Evolutionary conservation across 371 early-diverging fungal species (phyloP), one percentile per base, ranked within the genome.

Genomic region (Mucor saturninus): DNA sequence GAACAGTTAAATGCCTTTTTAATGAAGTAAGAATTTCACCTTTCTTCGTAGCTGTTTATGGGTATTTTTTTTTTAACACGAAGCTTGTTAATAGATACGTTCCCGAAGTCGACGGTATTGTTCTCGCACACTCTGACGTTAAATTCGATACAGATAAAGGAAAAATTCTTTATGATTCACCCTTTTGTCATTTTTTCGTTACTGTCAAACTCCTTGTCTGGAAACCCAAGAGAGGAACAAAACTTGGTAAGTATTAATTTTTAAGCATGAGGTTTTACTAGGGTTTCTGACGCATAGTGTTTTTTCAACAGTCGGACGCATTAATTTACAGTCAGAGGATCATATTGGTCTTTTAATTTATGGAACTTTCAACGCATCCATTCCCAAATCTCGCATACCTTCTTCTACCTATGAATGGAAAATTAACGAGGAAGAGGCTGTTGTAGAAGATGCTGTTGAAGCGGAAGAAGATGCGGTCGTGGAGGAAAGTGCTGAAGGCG

Each of bases 361-460:
- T 74, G 93, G 94, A 43, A 92, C 95, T 9, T 95, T 98, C 82
- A 98, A 98, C 67, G 97, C 95, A 11, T 94, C 95, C 13, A 96
- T 97, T 54, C 91, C 96, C 0, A 84, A 89, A 26, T 86, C 89
- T 66, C 81, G 86, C 57, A 93, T 97, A 56, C 90, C 91, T 38
- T 75, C 83, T 60, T 80, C 83, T 66, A 86, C 80, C 66, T 95
- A 89, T 73, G 84, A 86, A 68, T 95, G 90, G 91, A 72, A 73
- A 28, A 64, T 74, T 38, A 79, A 80, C 14, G 74, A 76, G 43
- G 71, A 72, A 43, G 68, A 69, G 26, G 66, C 56, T 1, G 65
- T 65, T 10, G 66, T 49, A 77, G 76, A 81, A 29, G 31, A 67
- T 45, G 82, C 79, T 61, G 21, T 21, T 21, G 21, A 21, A 21